Evolutionary conservation across 805 yeast genomes (phyloP), one percentile per base, ranked within the genome.

Genomic region (Lachancea mirantina): DNA sequence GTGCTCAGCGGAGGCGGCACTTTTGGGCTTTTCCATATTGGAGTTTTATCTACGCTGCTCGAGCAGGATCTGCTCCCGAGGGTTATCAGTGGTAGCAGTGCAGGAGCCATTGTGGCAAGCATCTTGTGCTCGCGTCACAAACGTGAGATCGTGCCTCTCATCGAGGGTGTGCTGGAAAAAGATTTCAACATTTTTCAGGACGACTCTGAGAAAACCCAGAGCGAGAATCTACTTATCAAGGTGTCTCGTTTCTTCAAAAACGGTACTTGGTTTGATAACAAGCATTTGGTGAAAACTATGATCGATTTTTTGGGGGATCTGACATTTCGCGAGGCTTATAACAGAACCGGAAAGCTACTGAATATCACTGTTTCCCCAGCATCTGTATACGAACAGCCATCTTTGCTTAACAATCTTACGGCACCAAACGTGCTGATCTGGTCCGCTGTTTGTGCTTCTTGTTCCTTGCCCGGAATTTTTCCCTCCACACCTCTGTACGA

Each of bases 1-100:
- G 85, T 94, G n/a, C 68, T 92, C 34, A 80, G 94, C 29, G 99
- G 99, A 2, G 99, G 99, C 2, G 87, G 95, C 2, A 83, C 95
- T 4, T 83, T 89, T 62, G 98, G 97, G 0, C 61, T 89, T 31
- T 76, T 88, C 40, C 97, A 89, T 45, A 82, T 87, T 37, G 99
- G 99, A 1, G 96, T 92, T 0, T 61, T 89, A 28, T 76, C 84
- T 4, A 82, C 92, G 2, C 65, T 92, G 19, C 60, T 80, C 24
- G 92, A 84, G 45, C 69, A 72, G 32, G 77, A 80, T 34, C 62
- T 87, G 14, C 62, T 89, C 15, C 99, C 99, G 0, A 70, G 82
- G 30, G 83, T 92, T 22, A 75, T 92, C 10, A 82, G 95, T 29
- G 98, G 99, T 1, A 82, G 95, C 9, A 84, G 95, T 15, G 95